Evolutionary conservation across 225 moss, liverwort and hornwort species (phyloP).

Genomic region (Physcomitrellopsis africana): DNA sequence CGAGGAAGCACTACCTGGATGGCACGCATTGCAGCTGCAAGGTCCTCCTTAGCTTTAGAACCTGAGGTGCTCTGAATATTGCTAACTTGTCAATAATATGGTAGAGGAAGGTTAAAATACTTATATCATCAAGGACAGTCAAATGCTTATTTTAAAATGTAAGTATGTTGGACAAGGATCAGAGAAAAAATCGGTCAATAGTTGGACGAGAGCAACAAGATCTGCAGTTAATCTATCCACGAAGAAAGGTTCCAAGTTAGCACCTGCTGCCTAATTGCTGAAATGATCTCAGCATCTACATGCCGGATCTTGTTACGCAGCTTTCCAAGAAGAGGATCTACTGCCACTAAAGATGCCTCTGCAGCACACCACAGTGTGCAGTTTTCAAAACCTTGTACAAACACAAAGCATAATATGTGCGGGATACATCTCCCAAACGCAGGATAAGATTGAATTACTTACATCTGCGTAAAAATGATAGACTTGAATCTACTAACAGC

Average conservation of each 20-base stretch:
- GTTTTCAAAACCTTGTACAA: background rate
- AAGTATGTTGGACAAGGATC: constrained; percentile 3
- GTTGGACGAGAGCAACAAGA: background rate
- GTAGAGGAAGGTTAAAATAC: constrained; percentile 1
- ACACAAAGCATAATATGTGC: background rate
- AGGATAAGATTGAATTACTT: background rate
- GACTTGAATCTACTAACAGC: background rate
- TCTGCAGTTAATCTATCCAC: constrained; percentile 5
- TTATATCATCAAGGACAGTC: background rate
- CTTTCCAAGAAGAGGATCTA: constrained; percentile 78
- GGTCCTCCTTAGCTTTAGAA: constrained; percentile 88
- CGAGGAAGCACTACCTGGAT: constrained; percentile 62
- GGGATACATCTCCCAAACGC: background rate
- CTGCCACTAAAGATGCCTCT: constrained; percentile 85
- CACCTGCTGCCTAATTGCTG: constrained; percentile 83
- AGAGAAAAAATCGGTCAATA: background rate
- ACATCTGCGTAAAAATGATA: constrained; percentile 1
- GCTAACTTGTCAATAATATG: constrained; percentile 2
- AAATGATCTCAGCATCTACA: constrained; percentile 81
- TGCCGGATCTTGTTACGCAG: constrained; percentile 79
- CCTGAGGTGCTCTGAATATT: constrained; percentile 78
- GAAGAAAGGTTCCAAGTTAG: constrained; percentile 17
- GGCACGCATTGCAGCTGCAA: constrained; percentile 80
- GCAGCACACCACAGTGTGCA: constrained; percentile 30
- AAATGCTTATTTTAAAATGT: background rate